Conservation (phyloP, 2,329 filamentous ascomycete species). For the Microcyclospora pomicola region DNA sequence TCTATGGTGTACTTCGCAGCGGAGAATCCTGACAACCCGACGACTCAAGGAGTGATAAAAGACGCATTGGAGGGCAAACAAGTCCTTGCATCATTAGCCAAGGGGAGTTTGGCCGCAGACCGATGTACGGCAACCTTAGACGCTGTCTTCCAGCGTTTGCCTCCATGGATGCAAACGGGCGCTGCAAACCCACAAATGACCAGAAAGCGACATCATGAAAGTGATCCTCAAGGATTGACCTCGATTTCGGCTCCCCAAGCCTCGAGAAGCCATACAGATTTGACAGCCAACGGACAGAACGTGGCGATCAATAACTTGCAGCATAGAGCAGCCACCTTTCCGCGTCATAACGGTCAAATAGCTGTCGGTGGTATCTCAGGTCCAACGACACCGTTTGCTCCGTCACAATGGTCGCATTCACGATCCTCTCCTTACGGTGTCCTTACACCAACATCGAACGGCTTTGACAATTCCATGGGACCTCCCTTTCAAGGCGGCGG, state of each 20-base stretch:
- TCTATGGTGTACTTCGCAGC: constrained; percentile 68
- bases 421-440: constrained; percentile 14
- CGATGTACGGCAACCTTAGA: constrained; percentile 65
- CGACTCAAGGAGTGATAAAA: constrained; percentile 64
- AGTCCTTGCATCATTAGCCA: constrained; percentile 63
- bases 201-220: constrained; percentile 33
- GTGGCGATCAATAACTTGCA: constrained; percentile 4
- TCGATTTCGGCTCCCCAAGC: constrained; percentile 3
- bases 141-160: constrained; percentile 72
- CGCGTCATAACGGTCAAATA: constrained; percentile 7
- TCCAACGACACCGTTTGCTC: constrained; percentile 3
- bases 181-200: constrained; percentile 28
- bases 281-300: constrained; percentile 7
- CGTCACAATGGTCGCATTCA: constrained; percentile 11
- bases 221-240: constrained; percentile 4
- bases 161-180: constrained; percentile 39
- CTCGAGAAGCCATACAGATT: constrained; percentile 17
- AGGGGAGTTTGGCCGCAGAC: constrained; percentile 78
- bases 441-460: constrained; percentile 11
- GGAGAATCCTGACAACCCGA: constrained; percentile 63
- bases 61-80: constrained; percentile 78
- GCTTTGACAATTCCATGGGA: constrained; percentile 9
- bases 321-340: constrained; percentile 17
- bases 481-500: constrained; percentile 3
- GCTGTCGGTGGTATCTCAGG: background rate